Base-by-base conservation (phyloP, 352 stramenopile genomes). In the Globisporangium paroecandrum region DNA sequence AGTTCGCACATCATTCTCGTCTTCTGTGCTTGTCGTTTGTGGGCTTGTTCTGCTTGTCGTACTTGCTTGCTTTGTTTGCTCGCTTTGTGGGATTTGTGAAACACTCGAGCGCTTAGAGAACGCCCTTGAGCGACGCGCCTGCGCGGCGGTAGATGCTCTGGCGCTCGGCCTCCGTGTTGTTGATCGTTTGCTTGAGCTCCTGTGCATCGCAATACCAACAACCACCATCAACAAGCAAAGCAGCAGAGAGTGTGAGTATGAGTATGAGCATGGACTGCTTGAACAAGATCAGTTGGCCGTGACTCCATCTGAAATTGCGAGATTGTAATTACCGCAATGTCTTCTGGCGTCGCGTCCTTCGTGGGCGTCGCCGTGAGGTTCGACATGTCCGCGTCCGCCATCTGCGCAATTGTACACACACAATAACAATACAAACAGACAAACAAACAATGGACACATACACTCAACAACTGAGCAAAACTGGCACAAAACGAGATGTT, bases 371-470 rank as follows among this genome's bases (percentile, higher is more conserved):
- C 83, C 41, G 88, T 95, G 65, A 95, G 82, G 64, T 95, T 93
- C 56, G 87, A 90, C 85, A 95, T 93, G 69, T 95, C 85, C 8
- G 86, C 82, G 55, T 95, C 88, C 43, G 83, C 88, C 83, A 95
- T 89, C 86, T 95, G 67, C 36, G 61, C 1, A 1, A 46, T 4
- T 22, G 4, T 58, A 22, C 20, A 72, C 54, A 5, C 29, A 29
- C 58, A 57, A 34, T 18, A 58, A 18, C 38, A 46, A 46, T 20
- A 46, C 12, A 46, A 7, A 36, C 5, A 41, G 36, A 7, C 32
- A 32, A 18, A 3, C 29, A 36, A 43, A 22, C n/a, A 22, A 34
- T 5, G 18, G n/a, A 59, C 54, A 41, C 20, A 38, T 3, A 27
- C 20, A 8, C 34, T 32, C 27, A 27, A 60, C 15, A n/a, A 27